Conservation (phyloP, 345 rosid species). For the Tarenaya hassleriana region DNA sequence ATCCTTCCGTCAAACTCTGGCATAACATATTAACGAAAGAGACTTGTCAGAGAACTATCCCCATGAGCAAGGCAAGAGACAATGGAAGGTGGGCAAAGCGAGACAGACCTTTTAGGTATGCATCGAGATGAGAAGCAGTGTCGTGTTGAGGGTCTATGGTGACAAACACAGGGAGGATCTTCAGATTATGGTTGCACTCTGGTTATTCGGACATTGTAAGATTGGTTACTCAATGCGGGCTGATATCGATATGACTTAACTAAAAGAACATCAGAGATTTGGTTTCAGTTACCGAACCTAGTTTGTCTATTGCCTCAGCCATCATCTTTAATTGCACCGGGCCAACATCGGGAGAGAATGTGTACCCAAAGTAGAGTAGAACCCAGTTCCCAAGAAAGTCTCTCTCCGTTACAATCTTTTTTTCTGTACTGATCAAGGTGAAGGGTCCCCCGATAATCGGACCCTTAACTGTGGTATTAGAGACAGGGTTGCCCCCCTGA, state of each 20-base stretch:
- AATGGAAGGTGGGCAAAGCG: no score
- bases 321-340: constrained; percentile 67
- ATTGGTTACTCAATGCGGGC: background rate
- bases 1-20: constrained; percentile 79
- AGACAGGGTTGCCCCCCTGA: constrained; percentile 35
- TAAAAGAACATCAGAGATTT: no score
- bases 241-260: background rate
- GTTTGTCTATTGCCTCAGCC: constrained; percentile 48
- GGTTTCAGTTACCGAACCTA: constrained; percentile 50
- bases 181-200: constrained; percentile 48
- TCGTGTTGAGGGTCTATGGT: constrained; percentile 92
- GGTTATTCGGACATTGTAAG: constrained; percentile 25
- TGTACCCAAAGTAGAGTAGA: constrained; percentile 86
- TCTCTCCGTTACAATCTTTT: constrained; percentile 43
- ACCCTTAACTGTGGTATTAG: constrained; percentile 35
- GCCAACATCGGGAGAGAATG: constrained; percentile 89
- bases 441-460: constrained; percentile 84
- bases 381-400: constrained; percentile 71
- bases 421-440: constrained; percentile 49
- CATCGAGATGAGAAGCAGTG: constrained; percentile 57
- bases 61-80: background rate
- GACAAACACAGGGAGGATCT: constrained; percentile 72
- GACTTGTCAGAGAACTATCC: background rate
- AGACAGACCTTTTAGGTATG: constrained; percentile 65
- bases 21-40: background rate